These are phyloP conservation scores for Oryza officinalis DNA, from an alignment of 176 grass and related monocot species.

Conservation along the genomic window DNA sequence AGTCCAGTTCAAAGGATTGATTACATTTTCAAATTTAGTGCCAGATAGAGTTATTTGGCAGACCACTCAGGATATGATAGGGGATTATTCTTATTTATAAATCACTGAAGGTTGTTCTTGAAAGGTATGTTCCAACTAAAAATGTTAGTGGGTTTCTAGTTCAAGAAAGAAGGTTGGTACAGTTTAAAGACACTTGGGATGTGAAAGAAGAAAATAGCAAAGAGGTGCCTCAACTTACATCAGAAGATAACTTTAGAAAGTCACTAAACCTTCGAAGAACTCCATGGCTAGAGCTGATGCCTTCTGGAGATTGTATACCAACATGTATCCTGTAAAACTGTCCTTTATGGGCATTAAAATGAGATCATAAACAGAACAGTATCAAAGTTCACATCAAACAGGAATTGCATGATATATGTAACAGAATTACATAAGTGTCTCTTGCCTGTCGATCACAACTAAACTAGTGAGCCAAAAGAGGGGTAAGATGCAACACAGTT, in stretches of 20 bases:
- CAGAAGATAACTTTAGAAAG: constrained; percentile 79
- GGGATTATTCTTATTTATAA: neutral
- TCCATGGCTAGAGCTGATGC: constrained; percentile 80
- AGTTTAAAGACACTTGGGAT: constrained; percentile 1
- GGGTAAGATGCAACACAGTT: neutral
- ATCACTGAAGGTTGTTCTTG: neutral
- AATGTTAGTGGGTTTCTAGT: neutral
- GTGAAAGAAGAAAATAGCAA: constrained; percentile 22
- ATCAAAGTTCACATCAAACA: constrained; percentile 24
- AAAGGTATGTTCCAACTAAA: neutral
- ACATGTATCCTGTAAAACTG: constrained; percentile 99
- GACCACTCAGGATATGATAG: neutral
- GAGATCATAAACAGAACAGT: constrained; percentile 10
- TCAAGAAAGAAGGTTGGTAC: neutral
- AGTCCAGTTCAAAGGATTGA: neutral
- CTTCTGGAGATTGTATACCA: constrained; percentile 97
- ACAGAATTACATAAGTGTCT: neutral
- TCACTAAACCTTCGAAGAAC: constrained; percentile 92
- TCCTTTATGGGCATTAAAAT: constrained; percentile 80
- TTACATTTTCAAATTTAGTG: neutral
- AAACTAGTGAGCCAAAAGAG: neutral
- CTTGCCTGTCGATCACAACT: neutral
- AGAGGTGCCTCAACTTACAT: constrained; percentile 62
- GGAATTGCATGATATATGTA: neutral
- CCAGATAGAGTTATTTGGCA: neutral